Evolutionary conservation across 768 basidiomycete species (phyloP), one percentile per base, ranked within the genome.

Genomic region (Trametes sanguinea): DNA sequence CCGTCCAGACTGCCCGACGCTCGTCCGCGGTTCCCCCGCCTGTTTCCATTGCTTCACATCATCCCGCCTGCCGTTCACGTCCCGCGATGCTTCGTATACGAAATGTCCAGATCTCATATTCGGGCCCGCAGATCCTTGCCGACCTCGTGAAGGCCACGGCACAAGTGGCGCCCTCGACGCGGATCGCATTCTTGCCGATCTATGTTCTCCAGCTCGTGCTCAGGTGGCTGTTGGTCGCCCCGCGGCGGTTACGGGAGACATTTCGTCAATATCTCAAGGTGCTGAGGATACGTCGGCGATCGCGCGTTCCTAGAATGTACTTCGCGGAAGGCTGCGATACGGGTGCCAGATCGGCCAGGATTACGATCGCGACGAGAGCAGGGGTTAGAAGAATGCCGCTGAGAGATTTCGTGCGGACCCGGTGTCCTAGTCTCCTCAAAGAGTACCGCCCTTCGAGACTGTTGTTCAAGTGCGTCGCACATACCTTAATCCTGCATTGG

Each of bases 401-500:
- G 51, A 60, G 63, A 11, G 64, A 60, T 4, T 58, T 73, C 50
- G 63, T 74, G 2, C 62, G 68, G 40, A 17, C 43, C 17, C 47
- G 61, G 16, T 75, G 73, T 55, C 73, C 73, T 11, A 75, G 69
- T 54, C 60, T 75, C 30, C 59, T 60, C 37, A 56, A 56, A 17
- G 47, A 47, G n/a, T 75, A 70, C 56, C 44, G 57, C 16, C 67
- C 73, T 6, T 64, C 73, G 14, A 64, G 67, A 68, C 72, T 70
- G 71, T 60, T 74, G 5, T 67, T 65, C 48, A 71, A 62, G 73
- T 70, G 40, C 46, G 71, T 61, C 2, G n/a, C 30, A n/a, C 4
- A 3, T 16, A 37, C 35, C 35, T 9, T n/a, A 14, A 30, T 39
- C 3, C 50, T 16, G 14, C 22, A 17, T 52, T n/a, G 11, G 22